Percentiles rank a stretch among this genome's conserved stretches.
phyloP scores from a whole-genome alignment of 2,329 filamentous ascomycete genomes.

The Monilinia laxa region DNA sequence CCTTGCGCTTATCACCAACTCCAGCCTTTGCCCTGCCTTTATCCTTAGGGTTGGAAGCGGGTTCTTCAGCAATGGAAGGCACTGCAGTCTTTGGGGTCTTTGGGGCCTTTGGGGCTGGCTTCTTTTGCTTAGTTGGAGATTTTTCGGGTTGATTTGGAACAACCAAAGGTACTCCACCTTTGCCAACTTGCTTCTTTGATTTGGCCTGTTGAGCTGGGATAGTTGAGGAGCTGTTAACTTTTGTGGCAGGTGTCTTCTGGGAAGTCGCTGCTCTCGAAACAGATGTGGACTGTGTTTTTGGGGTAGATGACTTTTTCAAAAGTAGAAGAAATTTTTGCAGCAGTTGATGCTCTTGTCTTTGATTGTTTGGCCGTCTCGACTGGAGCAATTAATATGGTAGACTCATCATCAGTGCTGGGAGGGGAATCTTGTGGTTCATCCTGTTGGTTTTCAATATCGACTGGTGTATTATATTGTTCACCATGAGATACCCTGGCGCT shows the following conservation, averaged over 20 bases:
- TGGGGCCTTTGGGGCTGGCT: slow-evolving; percentile 3
- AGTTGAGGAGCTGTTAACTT: neutral
- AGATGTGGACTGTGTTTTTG: neutral
- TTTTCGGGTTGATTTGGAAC: neutral
- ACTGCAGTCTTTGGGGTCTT: neutral
- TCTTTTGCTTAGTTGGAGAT: slow-evolving; percentile 10
- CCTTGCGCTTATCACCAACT: slow-evolving; percentile 18
- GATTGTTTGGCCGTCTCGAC: neutral
- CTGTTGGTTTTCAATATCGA: slow-evolving; percentile 8
- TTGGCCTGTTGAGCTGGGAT: neutral
- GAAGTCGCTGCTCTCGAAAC: neutral
- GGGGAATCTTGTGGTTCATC: slow-evolving; percentile 2
- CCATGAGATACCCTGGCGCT: neutral
- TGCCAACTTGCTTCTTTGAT: neutral
- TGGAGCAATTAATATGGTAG: neutral
- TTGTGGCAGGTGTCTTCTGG: neutral
- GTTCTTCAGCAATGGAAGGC: neutral
- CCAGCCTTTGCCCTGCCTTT: slow-evolving; percentile 10
- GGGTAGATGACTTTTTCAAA: neutral
- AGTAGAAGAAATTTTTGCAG: neutral
- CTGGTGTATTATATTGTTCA: neutral
- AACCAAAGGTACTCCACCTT: neutral
- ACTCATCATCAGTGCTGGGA: neutral
- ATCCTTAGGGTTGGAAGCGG: neutral
- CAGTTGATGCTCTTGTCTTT: neutral